Base-by-base conservation (phyloP, 2,329 filamentous ascomycete species). In the Dissoconium aciculare region DNA sequence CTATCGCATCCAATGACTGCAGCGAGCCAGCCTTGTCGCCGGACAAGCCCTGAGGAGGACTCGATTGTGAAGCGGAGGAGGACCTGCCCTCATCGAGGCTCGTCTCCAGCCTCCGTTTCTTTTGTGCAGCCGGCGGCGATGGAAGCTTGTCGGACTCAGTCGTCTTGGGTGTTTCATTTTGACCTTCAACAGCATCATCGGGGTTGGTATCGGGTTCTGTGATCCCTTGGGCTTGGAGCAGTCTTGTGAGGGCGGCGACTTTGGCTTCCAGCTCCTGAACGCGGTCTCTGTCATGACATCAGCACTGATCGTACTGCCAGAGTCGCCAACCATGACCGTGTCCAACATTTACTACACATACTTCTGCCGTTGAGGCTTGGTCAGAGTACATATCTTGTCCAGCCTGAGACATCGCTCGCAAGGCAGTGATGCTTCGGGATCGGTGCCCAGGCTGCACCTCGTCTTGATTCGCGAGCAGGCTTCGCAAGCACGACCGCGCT, bases 221-320 rank as follows among this genome's bases (percentile, higher is more conserved):
- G 27, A 47, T 41, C 5, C 40, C 38, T 34, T 51, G 46, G 9
- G 38, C 32, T 11, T 41, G 33, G 6, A 51, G 38, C 28, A 49
- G 30, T 28, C 33, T 32, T 15, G 45, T 50, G 28, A 51, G 34
- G 8, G 39, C 34, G n/a, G 42, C 45, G 3, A 52, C 44, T 34
- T 47, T 39, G 8, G 45, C 44, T 30, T 52, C 49, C 4, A 52
- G 41, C 26, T 51, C 47, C 4, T 42, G 41, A 3, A 44, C 41
- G 4, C 39, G 33, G 27, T 44, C 41, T 25, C 39, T 44, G 27
- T 41, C 35, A 12, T n/a, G 15, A 13, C 24, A 26, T 5, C 11
- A 5, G 24, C 15, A 5, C 5, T 23, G n/a, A 8, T 9, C 8
- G n/a, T n/a, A n/a, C n/a, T n/a, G n/a, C n/a, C n/a, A n/a, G n/a